Evolutionary conservation across 306 rosid species (phyloP), one percentile per base, ranked within the genome.

Genomic region (Trifolium subterraneum): DNA sequence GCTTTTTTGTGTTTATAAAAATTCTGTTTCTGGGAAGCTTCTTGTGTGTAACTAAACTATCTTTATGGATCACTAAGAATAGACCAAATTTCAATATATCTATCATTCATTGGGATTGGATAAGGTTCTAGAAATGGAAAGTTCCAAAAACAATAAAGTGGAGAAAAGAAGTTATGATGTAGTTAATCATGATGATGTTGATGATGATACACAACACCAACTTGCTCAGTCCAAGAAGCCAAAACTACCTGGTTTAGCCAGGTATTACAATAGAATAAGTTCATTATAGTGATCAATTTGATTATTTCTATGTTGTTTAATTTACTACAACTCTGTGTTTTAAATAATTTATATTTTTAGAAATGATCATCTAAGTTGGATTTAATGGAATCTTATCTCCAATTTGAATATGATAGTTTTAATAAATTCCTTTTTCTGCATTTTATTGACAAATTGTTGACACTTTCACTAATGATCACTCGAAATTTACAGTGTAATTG

Each of bases 221-320:
- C 72, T 63, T 15, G 75, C 81, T 4, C 90, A 78, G 41, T 73
- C 92, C 54, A 92, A 88, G 83, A 88, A 86, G 50, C 84, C 85
- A 42, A 88, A 86, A 75, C 75, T 88, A 51, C 98, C 94, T 2
- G 81, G 87, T 84, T 89, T 92, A 33, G 96, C 92, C 16, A 90
- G 98, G 98, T 92, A 68, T 84, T 55, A 51, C n/a, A 56, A 2
- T 66, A 29, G 13, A 67, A 6, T 50, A 62, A 54, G 8, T 78
- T 73, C 7, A 10, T 68, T 66, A 4, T n/a, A 10, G 12, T 33
- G 36, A 0, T 39, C 44, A 3, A 9, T 0, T 3, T 41, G 4
- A 10, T 41, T 41, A 3, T 41, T 12, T 41, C 4, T 41, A 10
- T 10, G 14, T 10, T 41, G 5, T 41, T 41, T 41, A 3, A 10